Evolutionary conservation across 495 filamentous ascomycete species (phyloP), one percentile per base, ranked within the genome.

Genomic region (Glonium stellatum): DNA sequence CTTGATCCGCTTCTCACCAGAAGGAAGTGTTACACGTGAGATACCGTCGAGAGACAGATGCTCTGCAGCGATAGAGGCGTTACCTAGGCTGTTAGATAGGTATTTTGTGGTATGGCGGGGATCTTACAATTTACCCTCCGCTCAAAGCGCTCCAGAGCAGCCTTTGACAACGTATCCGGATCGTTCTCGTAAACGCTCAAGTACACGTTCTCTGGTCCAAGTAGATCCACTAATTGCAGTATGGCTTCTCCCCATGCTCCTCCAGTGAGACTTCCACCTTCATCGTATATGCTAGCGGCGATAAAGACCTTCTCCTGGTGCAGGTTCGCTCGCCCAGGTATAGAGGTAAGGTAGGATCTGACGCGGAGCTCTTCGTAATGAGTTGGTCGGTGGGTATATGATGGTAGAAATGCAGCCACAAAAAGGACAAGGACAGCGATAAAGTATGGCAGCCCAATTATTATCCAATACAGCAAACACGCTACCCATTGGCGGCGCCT

Each of bases 111-210:
- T 10, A 12, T 9, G 21, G 19, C 1, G 21, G 37, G 71, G 70
- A 54, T 56, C 65, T 50, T 64, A 71, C 83, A 84, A 8, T 73
- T 68, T 3, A 83, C 67, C 12, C 59, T 69, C 12, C 61, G 50
- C 41, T 69, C 68, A 27, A 84, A 68, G 1, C 66, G 56, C 23
- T 70, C 58, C 42, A 85, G 68, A 2, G 82, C 78, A 21, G 57
- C 53, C 5, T 60, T 69, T 1, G 77, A 76, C 6, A 63, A 60
- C 0, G 63, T 58, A 0, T 85, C 86, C 25, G 83, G 80, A 68
- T 88, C 83, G 62, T 88, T 88, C 70, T 90, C 88, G 67, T 90
- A 92, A 21, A 85, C 73, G 59, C 77, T 81, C 11, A 85, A 68
- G 67, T 79, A 83, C 11, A 80, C 78, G 60, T 83, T 80, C 9